These are phyloP conservation scores for Streptanthus diversifolius DNA, from an alignment of 345 rosid genomes.

Conservation along the genomic window DNA sequence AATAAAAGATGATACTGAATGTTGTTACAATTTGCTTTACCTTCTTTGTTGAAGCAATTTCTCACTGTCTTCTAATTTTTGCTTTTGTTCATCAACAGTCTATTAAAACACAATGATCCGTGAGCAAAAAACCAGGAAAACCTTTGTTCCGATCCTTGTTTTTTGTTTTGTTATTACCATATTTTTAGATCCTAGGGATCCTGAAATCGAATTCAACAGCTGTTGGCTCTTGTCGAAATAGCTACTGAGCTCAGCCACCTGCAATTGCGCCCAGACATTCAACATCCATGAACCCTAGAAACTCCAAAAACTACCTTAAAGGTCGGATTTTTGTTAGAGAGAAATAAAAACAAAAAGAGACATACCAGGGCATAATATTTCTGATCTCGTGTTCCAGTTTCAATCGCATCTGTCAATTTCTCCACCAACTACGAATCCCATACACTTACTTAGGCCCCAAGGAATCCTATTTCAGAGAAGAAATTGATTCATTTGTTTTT, in stretches of 20 bases:
- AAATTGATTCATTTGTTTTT: neutral
- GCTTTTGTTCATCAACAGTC: constrained; percentile 81
- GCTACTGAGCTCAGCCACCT: constrained; percentile 62
- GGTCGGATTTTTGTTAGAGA: neutral
- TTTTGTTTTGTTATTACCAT: constrained; percentile 46
- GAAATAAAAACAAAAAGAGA: neutral
- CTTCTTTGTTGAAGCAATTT: constrained; percentile 63
- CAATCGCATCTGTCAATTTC: constrained; percentile 62
- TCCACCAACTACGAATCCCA: constrained; percentile 52
- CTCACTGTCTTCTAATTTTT: constrained; percentile 64
- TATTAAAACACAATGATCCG: constrained; percentile 26
- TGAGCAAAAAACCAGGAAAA: neutral
- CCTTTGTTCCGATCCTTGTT: neutral
- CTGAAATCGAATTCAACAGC: constrained; percentile 71
- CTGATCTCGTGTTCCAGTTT: constrained; percentile 75
- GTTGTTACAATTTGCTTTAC: constrained; percentile 23
- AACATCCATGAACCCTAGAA: constrained; percentile 8
- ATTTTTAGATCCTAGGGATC: constrained; percentile 51
- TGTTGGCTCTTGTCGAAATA: constrained; percentile 92
- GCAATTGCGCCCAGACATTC: neutral
- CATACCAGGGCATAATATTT: constrained; percentile 70
- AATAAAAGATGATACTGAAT: neutral
- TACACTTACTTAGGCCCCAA: neutral
- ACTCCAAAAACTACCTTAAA: neutral
- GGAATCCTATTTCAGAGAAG: neutral